phyloP scores from a whole-genome alignment of 75 land plant genomes.

The Azolla pinnata region DNA sequence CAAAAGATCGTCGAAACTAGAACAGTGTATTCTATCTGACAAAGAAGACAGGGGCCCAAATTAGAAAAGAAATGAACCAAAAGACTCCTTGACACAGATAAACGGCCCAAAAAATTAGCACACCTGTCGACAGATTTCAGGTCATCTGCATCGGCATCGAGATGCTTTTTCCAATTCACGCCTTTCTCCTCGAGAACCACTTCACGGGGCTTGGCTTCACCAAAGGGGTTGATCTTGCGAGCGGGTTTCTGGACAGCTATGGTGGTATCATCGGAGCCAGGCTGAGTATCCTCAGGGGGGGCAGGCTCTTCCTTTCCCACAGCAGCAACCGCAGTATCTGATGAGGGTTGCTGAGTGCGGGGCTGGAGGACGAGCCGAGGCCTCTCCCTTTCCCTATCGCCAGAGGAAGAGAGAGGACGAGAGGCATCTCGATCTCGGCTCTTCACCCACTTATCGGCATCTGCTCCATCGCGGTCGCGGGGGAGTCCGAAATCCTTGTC shows the following conservation, averaged over 20 bases:
- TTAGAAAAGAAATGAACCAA: no score
- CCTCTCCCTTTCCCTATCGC: constrained; percentile 31
- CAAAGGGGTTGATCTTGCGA: constrained; percentile 13
- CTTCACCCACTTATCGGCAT: constrained; percentile 29
- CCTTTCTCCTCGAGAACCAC: constrained; percentile 13
- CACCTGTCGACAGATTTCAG: constrained; percentile 5
- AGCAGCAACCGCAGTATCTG: neutral
- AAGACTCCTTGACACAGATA: no score
- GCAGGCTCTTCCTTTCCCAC: neutral
- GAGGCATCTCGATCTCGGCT: no score
- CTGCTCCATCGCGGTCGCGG: constrained; percentile 11
- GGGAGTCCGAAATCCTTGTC: constrained; percentile 9
- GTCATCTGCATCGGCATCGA: constrained; percentile 10
- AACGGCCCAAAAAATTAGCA: neutral
- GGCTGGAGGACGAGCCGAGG: constrained; percentile 71
- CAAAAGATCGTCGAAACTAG: no score
- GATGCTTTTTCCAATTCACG: constrained; percentile 10
- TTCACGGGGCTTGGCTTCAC: constrained; percentile 17
- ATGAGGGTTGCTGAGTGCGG: constrained; percentile 28
- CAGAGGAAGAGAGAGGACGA: no score
- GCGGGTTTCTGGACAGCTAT: neutral
- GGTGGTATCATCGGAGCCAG: neutral
- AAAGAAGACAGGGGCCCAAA: no score
- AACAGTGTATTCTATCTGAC: no score
- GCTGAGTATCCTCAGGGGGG: constrained; percentile 1